Percentiles rank a stretch among this genome's conserved stretches.
phyloP scores from a whole-genome alignment of 768 basidiomycete species.

The Suillus luteus region DNA sequence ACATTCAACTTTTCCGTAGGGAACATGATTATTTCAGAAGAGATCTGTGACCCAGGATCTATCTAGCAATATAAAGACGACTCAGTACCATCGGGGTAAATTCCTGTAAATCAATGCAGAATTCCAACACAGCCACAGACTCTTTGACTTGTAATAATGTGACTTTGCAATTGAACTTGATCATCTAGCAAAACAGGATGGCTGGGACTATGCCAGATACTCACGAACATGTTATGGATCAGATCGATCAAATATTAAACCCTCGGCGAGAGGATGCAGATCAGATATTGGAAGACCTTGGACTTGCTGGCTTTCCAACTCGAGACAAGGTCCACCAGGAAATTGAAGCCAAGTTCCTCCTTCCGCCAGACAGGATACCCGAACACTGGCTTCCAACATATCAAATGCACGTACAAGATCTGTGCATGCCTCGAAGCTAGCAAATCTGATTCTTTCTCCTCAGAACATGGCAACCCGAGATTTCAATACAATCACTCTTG shows the following conservation, averaged over 20 bases:
- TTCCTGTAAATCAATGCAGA: no score
- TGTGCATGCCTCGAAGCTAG: slow-evolving; percentile 11
- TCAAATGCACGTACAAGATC: slow-evolving; percentile 65
- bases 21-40: not conserved
- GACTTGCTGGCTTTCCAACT: slow-evolving; percentile 58
- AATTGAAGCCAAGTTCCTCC: slow-evolving; percentile 74
- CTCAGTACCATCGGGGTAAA: not conserved
- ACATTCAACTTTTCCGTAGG: not conserved
- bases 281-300: slow-evolving; percentile 53
- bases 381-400: slow-evolving; percentile 76
- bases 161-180: not conserved
- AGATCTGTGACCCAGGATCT: not conserved
- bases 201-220: slow-evolving; percentile 11
- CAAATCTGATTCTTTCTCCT: slow-evolving; percentile 16
- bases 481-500: slow-evolving; percentile 65
- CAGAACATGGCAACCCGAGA: slow-evolving; percentile 73
- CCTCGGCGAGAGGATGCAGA: slow-evolving; percentile 43
- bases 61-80: not conserved
- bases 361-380: slow-evolving; percentile 67
- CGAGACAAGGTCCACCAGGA: slow-evolving; percentile 60
- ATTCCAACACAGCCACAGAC: slow-evolving; percentile 4
- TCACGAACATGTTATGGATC: slow-evolving; percentile 38
- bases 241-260: slow-evolving; percentile 51
- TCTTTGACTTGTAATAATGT: not conserved
- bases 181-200: slow-evolving; percentile 1